Conservation (phyloP, 495 filamentous ascomycete species). For the Penicillium pulvis region DNA sequence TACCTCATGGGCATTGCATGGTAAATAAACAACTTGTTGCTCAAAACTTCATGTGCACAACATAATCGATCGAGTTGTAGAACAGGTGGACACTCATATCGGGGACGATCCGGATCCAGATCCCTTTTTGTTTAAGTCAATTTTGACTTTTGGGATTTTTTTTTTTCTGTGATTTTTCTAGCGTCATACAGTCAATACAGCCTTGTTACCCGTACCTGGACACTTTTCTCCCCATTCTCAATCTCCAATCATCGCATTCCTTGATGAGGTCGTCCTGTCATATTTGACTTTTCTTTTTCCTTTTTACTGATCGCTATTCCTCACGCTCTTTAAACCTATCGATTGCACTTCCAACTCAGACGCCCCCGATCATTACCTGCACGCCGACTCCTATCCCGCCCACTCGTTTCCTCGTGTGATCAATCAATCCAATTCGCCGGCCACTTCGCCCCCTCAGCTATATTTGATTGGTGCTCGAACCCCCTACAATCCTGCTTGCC, state of each 20-base stretch:
- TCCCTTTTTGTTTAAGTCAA: slow-evolving; percentile 17
- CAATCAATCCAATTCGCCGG: slow-evolving; percentile 16
- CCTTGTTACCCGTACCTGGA: neutral
- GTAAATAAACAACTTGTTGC: slow-evolving; percentile 1
- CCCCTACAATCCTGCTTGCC: slow-evolving; percentile 13
- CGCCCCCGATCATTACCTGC: slow-evolving; percentile 11
- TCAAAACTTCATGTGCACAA: slow-evolving; percentile 3
- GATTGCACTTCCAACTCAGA: neutral
- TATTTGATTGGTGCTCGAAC: slow-evolving; percentile 22
- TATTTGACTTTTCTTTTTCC: slow-evolving; percentile 5
- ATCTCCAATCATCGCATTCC: slow-evolving; percentile 12
- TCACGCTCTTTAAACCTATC: slow-evolving; percentile 5
- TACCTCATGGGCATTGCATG: slow-evolving; percentile 8
- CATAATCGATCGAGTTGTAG: slow-evolving; percentile 19
- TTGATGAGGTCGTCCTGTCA: slow-evolving; percentile 8
- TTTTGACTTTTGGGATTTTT: neutral
- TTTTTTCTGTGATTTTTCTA: slow-evolving; percentile 6
- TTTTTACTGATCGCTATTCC: neutral
- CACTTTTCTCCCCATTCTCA: slow-evolving; percentile 4
- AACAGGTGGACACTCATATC: slow-evolving; percentile 13
- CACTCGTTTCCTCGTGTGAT: slow-evolving; percentile 24
- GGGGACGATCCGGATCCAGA: slow-evolving; percentile 36
- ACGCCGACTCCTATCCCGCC: slow-evolving; percentile 1
- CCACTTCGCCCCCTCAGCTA: neutral
- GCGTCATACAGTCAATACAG: slow-evolving; percentile 8